These are phyloP conservation scores for Saturnispora ahearnii DNA, from an alignment of 805 yeast species.

Conservation along the genomic window DNA sequence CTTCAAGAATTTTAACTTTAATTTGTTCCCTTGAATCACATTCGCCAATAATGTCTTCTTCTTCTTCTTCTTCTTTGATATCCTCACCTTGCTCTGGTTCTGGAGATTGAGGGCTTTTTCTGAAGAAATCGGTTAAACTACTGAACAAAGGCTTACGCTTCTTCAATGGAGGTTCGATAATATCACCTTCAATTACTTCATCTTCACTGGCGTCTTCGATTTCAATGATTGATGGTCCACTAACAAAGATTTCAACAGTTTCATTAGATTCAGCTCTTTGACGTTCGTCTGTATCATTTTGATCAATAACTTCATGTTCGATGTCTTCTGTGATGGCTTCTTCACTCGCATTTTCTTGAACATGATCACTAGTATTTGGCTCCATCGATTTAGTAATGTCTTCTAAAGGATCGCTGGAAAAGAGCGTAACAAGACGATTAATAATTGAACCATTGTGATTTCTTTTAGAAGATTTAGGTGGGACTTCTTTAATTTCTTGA, in stretches of 20 bases:
- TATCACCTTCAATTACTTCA: background rate
- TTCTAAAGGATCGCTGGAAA: background rate
- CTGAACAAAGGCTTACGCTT: background rate
- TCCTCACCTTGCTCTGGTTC: background rate
- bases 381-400: background rate
- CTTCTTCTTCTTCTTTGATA: background rate
- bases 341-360: background rate
- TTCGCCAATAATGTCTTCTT: background rate
- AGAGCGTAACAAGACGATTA: background rate
- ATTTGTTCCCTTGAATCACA: background rate
- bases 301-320: background rate
- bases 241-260: background rate
- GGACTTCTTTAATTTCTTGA: background rate
- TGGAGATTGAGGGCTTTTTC: background rate
- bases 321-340: background rate
- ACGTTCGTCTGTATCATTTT: background rate
- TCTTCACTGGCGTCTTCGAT: background rate
- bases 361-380: background rate
- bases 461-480: background rate
- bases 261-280: background rate
- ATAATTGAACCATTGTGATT: background rate
- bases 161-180: constrained; percentile 1
- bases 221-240: background rate
- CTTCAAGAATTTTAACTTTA: background rate
- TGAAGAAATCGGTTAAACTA: background rate